Percentiles rank a stretch among this genome's conserved stretches.
These are phyloP conservation scores for Striga asiatica DNA, from an alignment of 257 asterid genomes.

Conservation along the genomic window DNA sequence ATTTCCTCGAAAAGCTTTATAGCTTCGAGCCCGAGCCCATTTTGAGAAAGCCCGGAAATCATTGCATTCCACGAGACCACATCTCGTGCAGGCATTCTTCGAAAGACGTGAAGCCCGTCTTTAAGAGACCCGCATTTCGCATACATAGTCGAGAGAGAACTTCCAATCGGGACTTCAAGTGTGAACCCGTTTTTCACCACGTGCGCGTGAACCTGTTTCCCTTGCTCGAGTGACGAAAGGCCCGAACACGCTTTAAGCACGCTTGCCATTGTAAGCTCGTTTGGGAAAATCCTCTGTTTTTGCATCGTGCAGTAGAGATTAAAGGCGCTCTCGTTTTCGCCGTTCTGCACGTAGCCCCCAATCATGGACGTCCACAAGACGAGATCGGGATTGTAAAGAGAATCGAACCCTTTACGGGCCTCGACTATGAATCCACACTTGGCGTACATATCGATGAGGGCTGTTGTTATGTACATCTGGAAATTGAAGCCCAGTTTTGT, in stretches of 20 bases:
- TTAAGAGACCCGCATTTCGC: conserved; percentile 66
- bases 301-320: conserved; percentile 65
- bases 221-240: conserved; percentile 77
- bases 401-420: conserved; percentile 61
- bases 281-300: conserved; percentile 45
- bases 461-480: conserved; percentile 65
- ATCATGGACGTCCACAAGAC: conserved; percentile 88
- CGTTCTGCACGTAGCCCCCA: conserved; percentile 69
- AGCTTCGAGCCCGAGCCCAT: conserved; percentile 63
- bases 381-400: conserved; percentile 46
- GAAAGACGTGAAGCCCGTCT: conserved; percentile 45
- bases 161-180: conserved; percentile 76
- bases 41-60: conserved; percentile 85
- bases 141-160: conserved; percentile 82
- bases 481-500: conserved; percentile 53
- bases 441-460: conserved; percentile 83
- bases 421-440: conserved; percentile 54
- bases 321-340: conserved; percentile 58
- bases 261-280: conserved; percentile 72
- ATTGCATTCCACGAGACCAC: conserved; percentile 82
- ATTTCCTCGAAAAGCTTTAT: conserved; percentile 68
- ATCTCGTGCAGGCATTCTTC: conserved; percentile 65
- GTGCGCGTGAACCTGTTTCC: conserved; percentile 75
- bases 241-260: conserved; percentile 71
- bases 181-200: conserved; percentile 51